These are phyloP conservation scores for Galeopsis tetrahit DNA, from an alignment of 257 asterid genomes.

Conservation along the genomic window DNA sequence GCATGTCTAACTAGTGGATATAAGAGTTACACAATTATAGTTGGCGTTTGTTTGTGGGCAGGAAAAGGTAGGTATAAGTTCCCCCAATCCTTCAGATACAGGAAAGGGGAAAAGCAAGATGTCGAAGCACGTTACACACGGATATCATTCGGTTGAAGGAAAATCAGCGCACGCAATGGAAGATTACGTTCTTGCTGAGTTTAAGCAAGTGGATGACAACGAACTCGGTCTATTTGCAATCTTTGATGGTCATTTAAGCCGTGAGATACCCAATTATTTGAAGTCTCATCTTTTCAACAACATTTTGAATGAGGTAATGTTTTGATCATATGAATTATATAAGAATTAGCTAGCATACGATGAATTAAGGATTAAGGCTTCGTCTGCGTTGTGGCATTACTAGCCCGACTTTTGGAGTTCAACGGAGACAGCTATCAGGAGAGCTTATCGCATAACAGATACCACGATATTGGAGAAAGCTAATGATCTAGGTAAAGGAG, in stretches of 20 bases:
- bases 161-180: conserved; percentile 82
- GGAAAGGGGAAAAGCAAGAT: conserved; percentile 93
- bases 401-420: conserved; percentile 89
- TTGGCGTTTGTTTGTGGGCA: conserved; percentile 31
- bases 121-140: conserved; percentile 74
- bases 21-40: not conserved
- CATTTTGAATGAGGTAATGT: conserved; percentile 80
- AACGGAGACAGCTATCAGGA: conserved; percentile 73
- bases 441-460: conserved; percentile 79
- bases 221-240: conserved; percentile 89
- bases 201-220: conserved; percentile 65
- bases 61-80: conserved; percentile 71
- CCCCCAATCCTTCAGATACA: conserved; percentile 45
- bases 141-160: conserved; percentile 85
- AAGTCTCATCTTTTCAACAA: conserved; percentile 78
- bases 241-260: conserved; percentile 90
- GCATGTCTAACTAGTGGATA: too few species aligned
- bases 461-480: conserved; percentile 70
- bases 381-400: not conserved
- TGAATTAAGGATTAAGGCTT: too few species aligned
- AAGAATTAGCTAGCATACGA: too few species aligned
- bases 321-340: too few species aligned
- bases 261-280: conserved; percentile 72
- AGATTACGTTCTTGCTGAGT: conserved; percentile 85
- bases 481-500: conserved; percentile 80